These are phyloP conservation scores for Sarocladium brachiariae DNA, from an alignment of 2,329 filamentous ascomycete species.

Conservation along the genomic window DNA sequence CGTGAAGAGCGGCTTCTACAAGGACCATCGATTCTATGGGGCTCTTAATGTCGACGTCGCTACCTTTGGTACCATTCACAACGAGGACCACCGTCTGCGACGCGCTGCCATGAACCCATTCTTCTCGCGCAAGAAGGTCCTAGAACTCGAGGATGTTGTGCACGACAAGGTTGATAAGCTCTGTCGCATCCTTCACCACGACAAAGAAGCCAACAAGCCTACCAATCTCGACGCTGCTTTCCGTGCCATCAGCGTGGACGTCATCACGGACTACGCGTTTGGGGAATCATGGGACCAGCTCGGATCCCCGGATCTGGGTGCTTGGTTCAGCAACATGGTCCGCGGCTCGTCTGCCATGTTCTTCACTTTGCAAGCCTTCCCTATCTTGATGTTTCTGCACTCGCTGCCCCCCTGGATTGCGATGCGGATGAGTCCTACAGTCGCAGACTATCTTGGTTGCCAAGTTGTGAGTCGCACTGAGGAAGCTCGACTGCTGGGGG, in stretches of 20 bases:
- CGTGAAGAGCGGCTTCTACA: slow-evolving; percentile 6
- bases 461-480: slow-evolving; percentile 2
- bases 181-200: neutral
- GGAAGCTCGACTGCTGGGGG: too few species aligned
- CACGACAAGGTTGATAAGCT: slow-evolving; percentile 5
- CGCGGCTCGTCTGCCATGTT: slow-evolving; percentile 5
- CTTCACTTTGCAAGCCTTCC: slow-evolving; percentile 3
- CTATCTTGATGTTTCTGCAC: neutral
- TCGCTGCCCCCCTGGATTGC: neutral
- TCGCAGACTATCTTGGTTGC: slow-evolving; percentile 3
- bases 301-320: slow-evolving; percentile 11
- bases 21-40: neutral
- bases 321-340: slow-evolving; percentile 12
- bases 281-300: slow-evolving; percentile 15
- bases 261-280: slow-evolving; percentile 16
- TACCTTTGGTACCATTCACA: slow-evolving; percentile 13
- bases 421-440: neutral
- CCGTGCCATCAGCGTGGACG: slow-evolving; percentile 14
- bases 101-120: slow-evolving; percentile 14
- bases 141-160: slow-evolving; percentile 11
- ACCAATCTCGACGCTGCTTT: slow-evolving; percentile 12
- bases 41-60: slow-evolving; percentile 2
- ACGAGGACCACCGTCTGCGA: slow-evolving; percentile 15
- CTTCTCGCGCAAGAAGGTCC: slow-evolving; percentile 17
- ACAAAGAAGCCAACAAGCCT: neutral